Evolutionary conservation across 2,329 filamentous ascomycete species (phyloP), one percentile per base, ranked within the genome.

Genomic region (Phoma sp.): DNA sequence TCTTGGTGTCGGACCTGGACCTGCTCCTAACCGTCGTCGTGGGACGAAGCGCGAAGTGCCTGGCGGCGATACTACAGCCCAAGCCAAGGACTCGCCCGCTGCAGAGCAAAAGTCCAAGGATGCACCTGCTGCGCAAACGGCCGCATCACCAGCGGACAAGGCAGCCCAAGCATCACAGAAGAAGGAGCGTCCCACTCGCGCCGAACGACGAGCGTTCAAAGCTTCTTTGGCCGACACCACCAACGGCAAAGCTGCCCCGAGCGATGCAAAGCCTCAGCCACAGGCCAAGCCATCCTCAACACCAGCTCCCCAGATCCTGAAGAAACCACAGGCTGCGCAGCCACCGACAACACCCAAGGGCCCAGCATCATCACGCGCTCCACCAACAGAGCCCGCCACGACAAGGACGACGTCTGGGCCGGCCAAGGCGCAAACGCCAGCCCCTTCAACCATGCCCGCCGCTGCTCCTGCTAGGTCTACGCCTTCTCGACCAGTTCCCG

Each of bases 1-100:
- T 67, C 74, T 87, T 18, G 85, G 85, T 11, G 76, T 87, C 12
- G 77, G 77, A 25, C 57, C 61, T 20, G 77, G 77, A 21, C 56
- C 63, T 23, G 67, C 77, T 26, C 74, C 77, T n/a, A 78, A 78
- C 46, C 78, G 73, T 39, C 67, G 74, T 40, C 71, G 75, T 29
- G 74, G 74, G 14, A 71, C 69, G 53, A 78, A 72, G 56, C 72
- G 72, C 37, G 72, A 75, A 45, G 60, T 68, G 25, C 64, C 63
- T 26, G 37, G 64, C 28, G 57, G 60, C 39, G 71, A 73, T 14
- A 34, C 60, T 17, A 36, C 47, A 7, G 33, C 65, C 2, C 67
- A 58, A 47, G 52, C 62, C 36, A 70, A 73, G 32, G 69, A 74
- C 15, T 39, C 65, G 9, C 47, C 66, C 28, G 42, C 68, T 14